These are phyloP conservation scores for Scedosporium dehoogii DNA, from an alignment of 2,329 filamentous ascomycete species.

Conservation along the genomic window DNA sequence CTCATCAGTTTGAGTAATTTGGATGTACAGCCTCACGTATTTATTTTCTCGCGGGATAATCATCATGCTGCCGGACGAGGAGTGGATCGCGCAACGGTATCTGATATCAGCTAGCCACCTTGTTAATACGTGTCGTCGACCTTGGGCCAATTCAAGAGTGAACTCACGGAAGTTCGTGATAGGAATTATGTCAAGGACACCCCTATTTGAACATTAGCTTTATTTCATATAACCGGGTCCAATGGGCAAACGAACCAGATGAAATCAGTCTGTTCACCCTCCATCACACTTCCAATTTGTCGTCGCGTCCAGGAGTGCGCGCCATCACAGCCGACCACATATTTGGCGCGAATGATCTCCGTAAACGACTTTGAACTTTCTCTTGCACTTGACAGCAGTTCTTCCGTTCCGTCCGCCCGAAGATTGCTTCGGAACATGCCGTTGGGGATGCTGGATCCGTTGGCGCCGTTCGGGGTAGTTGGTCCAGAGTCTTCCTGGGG, in stretches of 20 bases:
- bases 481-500: constrained; percentile 36
- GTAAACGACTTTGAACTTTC: constrained; percentile 8
- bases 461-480: constrained; percentile 26
- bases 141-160: no score
- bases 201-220: constrained; percentile 14
- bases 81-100: constrained; percentile 47
- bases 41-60: constrained; percentile 55
- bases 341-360: constrained; percentile 45
- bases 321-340: constrained; percentile 58
- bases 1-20: constrained; percentile 38
- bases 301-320: constrained; percentile 55
- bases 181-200: constrained; percentile 32
- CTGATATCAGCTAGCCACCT: constrained; percentile 38
- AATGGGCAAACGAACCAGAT: constrained; percentile 26
- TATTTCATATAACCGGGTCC: not conserved
- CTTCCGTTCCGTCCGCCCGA: constrained; percentile 44
- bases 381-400: constrained; percentile 22
- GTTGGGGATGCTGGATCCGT: no score
- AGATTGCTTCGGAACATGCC: constrained; percentile 48
- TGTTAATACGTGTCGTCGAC: not conserved
- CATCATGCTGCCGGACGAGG: constrained; percentile 48
- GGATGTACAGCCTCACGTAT: constrained; percentile 55
- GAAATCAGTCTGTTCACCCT: constrained; percentile 44
- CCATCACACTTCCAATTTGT: constrained; percentile 43
- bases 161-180: constrained; percentile 24